Base-by-base conservation (phyloP, 306 rosid species). In the Malus fusca region DNA sequence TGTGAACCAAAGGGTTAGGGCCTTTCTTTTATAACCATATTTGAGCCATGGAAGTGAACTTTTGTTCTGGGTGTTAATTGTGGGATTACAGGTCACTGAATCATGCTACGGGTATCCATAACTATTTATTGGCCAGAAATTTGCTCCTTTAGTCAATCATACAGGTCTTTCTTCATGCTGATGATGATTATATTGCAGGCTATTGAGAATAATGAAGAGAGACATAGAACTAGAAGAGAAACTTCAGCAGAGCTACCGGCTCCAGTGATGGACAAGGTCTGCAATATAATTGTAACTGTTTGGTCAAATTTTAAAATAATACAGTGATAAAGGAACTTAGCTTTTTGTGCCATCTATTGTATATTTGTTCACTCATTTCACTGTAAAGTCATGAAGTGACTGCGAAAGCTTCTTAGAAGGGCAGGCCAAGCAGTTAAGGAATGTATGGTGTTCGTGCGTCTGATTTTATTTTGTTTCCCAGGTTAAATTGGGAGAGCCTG, bases 401-500 rank as follows among this genome's bases (percentile, higher is more conserved):
- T 64, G n/a, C n/a, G 2, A 8, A 46, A 69, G 73, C 18, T 18
- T 69, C 23, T 17, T 17, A 4, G 13, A 64, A 64, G 46, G 26
- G 19, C 19, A 21, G 26, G 28, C 26, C 15, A 37, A 52, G 63
- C 18, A 52, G 15, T 42, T 68, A 69, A 1, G 18, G 9, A 25
- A 28, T 51, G 19, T 12, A 3, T 55, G 51, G 51, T 71, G 26
- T 42, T n/a, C 3, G 4, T 56, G 22, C 23, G 3, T 33, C 18
- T 70, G 55, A 51, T 26, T 60, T 26, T 76, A 63, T 69, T 31
- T 52, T 56, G 72, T 65, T 78, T 77, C 62, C 76, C 88, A 95
- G 98, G 90, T 95, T 75, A 95, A 87, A 85, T 86, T 95, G 75
- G 97, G 96, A 82, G 97, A 92, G 86, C 92, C 97, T 58, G 98